Conservation (phyloP, 495 filamentous ascomycete species). For the Bryoglossum gracile region DNA sequence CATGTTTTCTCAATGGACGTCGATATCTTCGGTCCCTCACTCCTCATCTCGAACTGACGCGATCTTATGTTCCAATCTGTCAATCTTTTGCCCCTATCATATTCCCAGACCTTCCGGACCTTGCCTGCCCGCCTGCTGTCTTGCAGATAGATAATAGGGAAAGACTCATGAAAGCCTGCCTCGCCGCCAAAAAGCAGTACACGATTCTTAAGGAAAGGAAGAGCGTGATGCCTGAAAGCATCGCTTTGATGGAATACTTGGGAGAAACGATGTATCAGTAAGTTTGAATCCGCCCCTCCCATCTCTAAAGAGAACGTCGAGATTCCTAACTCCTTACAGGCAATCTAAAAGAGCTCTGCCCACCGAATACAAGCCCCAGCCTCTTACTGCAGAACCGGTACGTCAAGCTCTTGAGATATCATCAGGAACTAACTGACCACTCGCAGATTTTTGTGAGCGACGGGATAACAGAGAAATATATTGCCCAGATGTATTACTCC, state of each 20-base stretch:
- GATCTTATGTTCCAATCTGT: slow-evolving; percentile 13
- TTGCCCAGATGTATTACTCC: not conserved
- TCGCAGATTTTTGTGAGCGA: slow-evolving; percentile 17
- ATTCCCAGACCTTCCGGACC: slow-evolving; percentile 2
- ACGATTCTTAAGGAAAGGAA: slow-evolving; percentile 1
- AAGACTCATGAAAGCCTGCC: not conserved
- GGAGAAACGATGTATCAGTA: slow-evolving; percentile 4
- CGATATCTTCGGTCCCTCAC: slow-evolving; percentile 8
- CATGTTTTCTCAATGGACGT: slow-evolving; percentile 20
- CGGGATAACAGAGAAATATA: slow-evolving; percentile 16
- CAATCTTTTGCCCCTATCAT: slow-evolving; percentile 12
- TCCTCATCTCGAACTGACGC: not conserved
- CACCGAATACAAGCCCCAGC: too few species aligned
- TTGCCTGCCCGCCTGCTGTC: not conserved
- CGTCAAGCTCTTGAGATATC: too few species aligned
- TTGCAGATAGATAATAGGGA: not conserved
- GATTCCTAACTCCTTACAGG: not conserved
- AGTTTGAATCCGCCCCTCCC: not conserved
- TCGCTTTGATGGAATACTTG: slow-evolving; percentile 1
- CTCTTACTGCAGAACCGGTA: slow-evolving; percentile 8
- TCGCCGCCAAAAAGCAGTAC: slow-evolving; percentile 7
- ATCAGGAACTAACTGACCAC: not conserved
- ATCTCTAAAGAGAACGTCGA: not conserved
- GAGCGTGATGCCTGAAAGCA: slow-evolving; percentile 3
- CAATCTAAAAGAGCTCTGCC: too few species aligned